Base-by-base conservation (phyloP, 75 land plant genomes). In the Chamaecyparis obtusa region DNA sequence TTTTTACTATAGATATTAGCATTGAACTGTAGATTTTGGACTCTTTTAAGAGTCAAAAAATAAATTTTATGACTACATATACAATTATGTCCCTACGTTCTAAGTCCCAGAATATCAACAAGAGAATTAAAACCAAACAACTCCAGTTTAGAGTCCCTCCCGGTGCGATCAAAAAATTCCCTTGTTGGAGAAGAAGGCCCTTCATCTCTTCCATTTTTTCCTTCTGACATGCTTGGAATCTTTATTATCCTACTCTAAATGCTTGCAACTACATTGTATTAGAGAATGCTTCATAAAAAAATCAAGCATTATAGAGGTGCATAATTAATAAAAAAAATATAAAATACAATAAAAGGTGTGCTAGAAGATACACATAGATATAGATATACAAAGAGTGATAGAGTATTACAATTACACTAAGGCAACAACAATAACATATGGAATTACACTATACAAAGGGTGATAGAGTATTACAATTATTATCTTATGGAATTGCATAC, bases 71-170 rank as follows among this genome's bases (percentile, higher is more conserved):
- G 27, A 60, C 27, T 60, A 60, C 4, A 21, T 17, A 71, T 32
- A 9, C 24, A 9, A 9, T 71, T 71, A 32, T 32, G 41, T 43
- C 33, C 85, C 19, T 88, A 98, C 99, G 95, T 96, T 87, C 92
- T 95, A 35, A 98, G 95, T 11, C 99, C 99, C 64, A 95, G 88
- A 83, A 95, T 96, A 86, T 98, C 93, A 27, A 98, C 99, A 84
- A 98, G 96, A 76, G 99, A 93, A 91, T 98, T 97, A 90, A 92
- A 93, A 86, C 97, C 97, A 92, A 96, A 98, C 83, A 98, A 89
- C 89, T 98, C 99, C 92, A 98, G 85, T 87, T 96, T 98, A 39
- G 94, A 93, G 41, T 98, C 97, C 57, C 88, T 88, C 16, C 90
- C 92, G 21, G 93, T 72, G 9, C 93, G 98, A 90, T 92, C 94